Conservation (phyloP, 2,329 filamentous ascomycete species). For the Bipolaris bicolor region DNA sequence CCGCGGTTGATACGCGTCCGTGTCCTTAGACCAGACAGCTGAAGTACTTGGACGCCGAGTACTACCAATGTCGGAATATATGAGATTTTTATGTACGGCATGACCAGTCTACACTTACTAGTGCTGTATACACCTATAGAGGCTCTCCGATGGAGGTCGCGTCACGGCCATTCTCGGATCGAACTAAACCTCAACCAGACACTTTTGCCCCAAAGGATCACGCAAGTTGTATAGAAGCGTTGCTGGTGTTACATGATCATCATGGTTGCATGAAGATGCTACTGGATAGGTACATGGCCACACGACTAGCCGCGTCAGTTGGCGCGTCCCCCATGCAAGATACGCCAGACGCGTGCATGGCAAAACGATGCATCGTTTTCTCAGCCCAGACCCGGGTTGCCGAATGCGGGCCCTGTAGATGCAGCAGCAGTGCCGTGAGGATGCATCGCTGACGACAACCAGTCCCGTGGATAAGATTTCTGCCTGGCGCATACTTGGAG, state of each 20-base stretch:
- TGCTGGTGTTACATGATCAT: background rate
- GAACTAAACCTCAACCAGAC: too few species aligned
- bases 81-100: too few species aligned
- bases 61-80: too few species aligned
- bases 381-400: conserved; percentile 1
- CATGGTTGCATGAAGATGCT: background rate
- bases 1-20: too few species aligned
- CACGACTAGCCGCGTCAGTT: background rate
- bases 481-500: conserved; percentile 28
- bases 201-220: too few species aligned
- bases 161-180: too few species aligned
- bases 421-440: conserved; percentile 6
- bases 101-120: too few species aligned
- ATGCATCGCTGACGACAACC: conserved; percentile 32
- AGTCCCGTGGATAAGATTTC: conserved; percentile 23
- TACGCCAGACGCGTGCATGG: conserved; percentile 1
- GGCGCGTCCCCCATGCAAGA: conserved; percentile 2
- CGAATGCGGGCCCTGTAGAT: conserved; percentile 11
- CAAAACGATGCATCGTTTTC: conserved; percentile 1
- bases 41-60: too few species aligned
- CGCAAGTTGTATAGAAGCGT: too few species aligned
- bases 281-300: background rate
- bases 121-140: too few species aligned
- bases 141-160: too few species aligned
- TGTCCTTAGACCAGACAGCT: too few species aligned